These are phyloP conservation scores for Sicyos edulis DNA, from an alignment of 306 rosid genomes.

Conservation along the genomic window DNA sequence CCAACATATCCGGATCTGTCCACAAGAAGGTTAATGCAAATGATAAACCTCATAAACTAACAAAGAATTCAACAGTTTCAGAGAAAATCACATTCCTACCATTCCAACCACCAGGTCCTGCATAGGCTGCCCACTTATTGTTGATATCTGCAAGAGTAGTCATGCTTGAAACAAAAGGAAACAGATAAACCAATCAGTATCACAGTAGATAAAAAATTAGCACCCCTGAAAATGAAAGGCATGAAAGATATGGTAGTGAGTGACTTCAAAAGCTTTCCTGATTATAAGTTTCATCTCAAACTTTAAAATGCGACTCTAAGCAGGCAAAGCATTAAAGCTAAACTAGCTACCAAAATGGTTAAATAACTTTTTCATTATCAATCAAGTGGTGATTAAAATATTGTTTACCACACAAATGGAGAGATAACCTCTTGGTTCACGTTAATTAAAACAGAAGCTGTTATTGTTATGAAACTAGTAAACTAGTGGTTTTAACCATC, in stretches of 20 bases:
- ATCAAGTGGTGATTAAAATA: background rate
- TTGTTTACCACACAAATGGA: background rate
- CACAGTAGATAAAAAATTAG: background rate
- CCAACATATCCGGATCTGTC: slow-evolving; percentile 98
- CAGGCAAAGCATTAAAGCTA: background rate
- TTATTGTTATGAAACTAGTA: no score
- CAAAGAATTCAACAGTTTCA: no score
- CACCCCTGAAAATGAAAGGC: background rate
- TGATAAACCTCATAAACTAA: slow-evolving; percentile 10
- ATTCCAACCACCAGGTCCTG: slow-evolving; percentile 99
- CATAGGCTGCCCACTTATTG: slow-evolving; percentile 93
- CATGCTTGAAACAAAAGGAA: slow-evolving; percentile 56
- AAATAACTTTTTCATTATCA: background rate
- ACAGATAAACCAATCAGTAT: slow-evolving; percentile 22
- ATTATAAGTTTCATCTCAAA: background rate
- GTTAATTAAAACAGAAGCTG: no score
- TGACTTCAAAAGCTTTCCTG: background rate
- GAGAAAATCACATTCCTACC: slow-evolving; percentile 54
- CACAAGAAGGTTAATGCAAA: slow-evolving; percentile 18
- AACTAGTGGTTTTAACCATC: no score
- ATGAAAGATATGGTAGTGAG: background rate
- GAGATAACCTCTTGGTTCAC: background rate
- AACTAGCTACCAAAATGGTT: background rate
- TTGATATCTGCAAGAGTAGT: slow-evolving; percentile 83
- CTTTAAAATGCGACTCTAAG: background rate